A percentile compares a stretch with the other conserved stretches of the same genome.
Conservation (phyloP, 2,329 filamentous ascomycete species). For the Fusarium multiceps region DNA sequence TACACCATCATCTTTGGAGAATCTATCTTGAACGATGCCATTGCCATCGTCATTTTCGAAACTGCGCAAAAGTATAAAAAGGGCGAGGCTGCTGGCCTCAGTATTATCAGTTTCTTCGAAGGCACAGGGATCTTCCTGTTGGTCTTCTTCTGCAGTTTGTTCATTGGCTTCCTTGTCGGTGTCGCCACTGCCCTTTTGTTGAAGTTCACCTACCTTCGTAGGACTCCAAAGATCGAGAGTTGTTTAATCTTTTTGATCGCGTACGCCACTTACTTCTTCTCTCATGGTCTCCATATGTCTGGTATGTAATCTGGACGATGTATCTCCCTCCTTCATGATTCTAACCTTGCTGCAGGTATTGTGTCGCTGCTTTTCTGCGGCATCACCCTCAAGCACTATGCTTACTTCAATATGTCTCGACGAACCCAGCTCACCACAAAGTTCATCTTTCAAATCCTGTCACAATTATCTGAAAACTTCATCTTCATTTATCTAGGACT, state of each 20-base stretch:
- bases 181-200: constrained; percentile 87
- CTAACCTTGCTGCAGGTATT: constrained; percentile 73
- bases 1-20: constrained; percentile 99
- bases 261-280: constrained; percentile 98
- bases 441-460: constrained; percentile 94
- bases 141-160: constrained; percentile 92
- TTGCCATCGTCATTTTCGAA: constrained; percentile 98
- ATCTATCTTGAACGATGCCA: constrained; percentile 96
- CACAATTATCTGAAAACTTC: constrained; percentile 97
- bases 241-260: constrained; percentile 93
- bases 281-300: constrained; percentile 94
- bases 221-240: constrained; percentile 96
- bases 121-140: constrained; percentile 94
- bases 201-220: constrained; percentile 93
- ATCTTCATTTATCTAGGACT: constrained; percentile 99
- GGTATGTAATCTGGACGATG: constrained; percentile 66
- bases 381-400: constrained; percentile 98
- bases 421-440: constrained; percentile 98
- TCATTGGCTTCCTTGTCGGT: constrained; percentile 89
- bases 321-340: not conserved
- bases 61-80: constrained; percentile 93
- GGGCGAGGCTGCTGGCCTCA: constrained; percentile 76
- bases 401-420: constrained; percentile 99
- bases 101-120: constrained; percentile 85
- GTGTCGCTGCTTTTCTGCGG: constrained; percentile 97